These are phyloP conservation scores for Micractinium conductrix DNA, from an alignment of 139 green algal genomes.

Conservation along the genomic window DNA sequence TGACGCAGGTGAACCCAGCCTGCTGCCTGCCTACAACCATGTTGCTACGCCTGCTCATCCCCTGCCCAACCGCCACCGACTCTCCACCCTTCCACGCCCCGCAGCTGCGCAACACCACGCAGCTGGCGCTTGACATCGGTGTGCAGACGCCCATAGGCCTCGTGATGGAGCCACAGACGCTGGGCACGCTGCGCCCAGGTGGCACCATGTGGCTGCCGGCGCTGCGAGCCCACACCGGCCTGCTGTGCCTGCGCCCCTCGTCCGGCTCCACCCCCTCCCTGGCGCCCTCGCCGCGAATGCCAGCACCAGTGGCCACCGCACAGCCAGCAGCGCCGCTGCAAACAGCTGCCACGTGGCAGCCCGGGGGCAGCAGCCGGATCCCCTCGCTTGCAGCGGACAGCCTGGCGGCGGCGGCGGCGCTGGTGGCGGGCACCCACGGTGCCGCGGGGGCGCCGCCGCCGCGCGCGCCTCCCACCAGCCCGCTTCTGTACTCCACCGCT, in stretches of 20 bases:
- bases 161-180: slow-evolving; percentile 22
- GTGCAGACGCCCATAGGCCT: slow-evolving; percentile 11
- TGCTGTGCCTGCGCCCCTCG: slow-evolving; percentile 52
- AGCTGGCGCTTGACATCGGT: slow-evolving; percentile 51
- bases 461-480: slow-evolving; percentile 3
- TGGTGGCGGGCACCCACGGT: background rate
- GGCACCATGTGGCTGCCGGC: slow-evolving; percentile 57
- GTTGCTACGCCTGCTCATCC: background rate
- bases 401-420: slow-evolving; percentile 10
- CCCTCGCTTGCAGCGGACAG: slow-evolving; percentile 20
- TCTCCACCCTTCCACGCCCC: background rate
- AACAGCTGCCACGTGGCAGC: slow-evolving; percentile 15
- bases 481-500: slow-evolving; percentile 15
- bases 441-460: background rate
- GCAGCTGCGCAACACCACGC: slow-evolving; percentile 57
- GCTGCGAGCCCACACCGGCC: slow-evolving; percentile 14
- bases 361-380: slow-evolving; percentile 11
- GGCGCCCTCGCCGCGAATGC: too few relatives aligned
- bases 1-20: too few relatives aligned
- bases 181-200: slow-evolving; percentile 47
- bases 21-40: too few relatives aligned
- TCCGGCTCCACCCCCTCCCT: background rate
- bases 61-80: background rate
- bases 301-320: background rate
- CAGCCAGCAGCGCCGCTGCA: background rate